phyloP scores from a whole-genome alignment of 768 basidiomycete genomes.

The Serendipita sp. region DNA sequence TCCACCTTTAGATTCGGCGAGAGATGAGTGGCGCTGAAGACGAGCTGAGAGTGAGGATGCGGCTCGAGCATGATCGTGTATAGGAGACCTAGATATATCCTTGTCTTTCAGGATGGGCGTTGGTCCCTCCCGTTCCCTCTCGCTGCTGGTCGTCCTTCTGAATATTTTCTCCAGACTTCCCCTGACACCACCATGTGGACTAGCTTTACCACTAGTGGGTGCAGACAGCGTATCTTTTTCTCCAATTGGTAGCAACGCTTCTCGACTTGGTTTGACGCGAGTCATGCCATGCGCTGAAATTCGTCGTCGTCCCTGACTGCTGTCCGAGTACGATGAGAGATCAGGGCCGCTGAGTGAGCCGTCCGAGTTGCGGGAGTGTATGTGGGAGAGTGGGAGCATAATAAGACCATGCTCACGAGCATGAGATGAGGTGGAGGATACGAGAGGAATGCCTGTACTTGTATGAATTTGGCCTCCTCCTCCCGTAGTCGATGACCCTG shows the following conservation, averaged over 20 bases:
- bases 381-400: slow-evolving; percentile 10
- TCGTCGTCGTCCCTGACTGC: slow-evolving; percentile 21
- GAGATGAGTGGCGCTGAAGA: slow-evolving; percentile 4
- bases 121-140: slow-evolving; percentile 18
- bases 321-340: slow-evolving; percentile 16
- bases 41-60: slow-evolving; percentile 14
- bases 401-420: slow-evolving; percentile 18
- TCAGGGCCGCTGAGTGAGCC: slow-evolving; percentile 14
- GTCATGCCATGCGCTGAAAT: not conserved
- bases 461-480: slow-evolving; percentile 3
- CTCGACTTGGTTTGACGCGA: slow-evolving; percentile 43
- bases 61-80: slow-evolving; percentile 12
- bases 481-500: not conserved
- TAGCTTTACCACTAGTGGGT: slow-evolving; percentile 10
- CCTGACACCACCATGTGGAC: slow-evolving; percentile 25
- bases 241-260: slow-evolving; percentile 51
- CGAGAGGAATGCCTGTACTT: slow-evolving; percentile 20
- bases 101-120: slow-evolving; percentile 13
- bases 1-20: not conserved
- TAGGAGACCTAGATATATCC: slow-evolving; percentile 11
- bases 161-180: slow-evolving; percentile 45
- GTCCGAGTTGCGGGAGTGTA: slow-evolving; percentile 7
- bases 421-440: slow-evolving; percentile 24
- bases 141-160: slow-evolving; percentile 26
- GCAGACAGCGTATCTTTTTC: slow-evolving; percentile 16